Conservation (phyloP, 1,139 yeast species). For the Taiozyma sp. region DNA sequence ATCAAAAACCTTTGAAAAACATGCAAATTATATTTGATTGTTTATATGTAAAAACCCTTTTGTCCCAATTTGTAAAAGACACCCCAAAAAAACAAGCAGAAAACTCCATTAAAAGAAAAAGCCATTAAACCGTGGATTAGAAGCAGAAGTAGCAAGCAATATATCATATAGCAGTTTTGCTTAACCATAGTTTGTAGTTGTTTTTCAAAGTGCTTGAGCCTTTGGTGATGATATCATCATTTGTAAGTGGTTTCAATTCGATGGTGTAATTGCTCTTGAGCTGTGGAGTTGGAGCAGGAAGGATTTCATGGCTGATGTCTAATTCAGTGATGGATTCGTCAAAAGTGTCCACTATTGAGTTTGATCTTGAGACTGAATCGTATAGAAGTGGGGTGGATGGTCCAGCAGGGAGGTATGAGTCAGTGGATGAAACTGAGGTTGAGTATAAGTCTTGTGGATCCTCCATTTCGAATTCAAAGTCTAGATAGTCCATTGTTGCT, state of each 20-base stretch:
- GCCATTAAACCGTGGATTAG: background rate
- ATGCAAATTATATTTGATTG: background rate
- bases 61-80: background rate
- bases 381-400: slow-evolving; percentile 20
- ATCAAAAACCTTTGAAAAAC: background rate
- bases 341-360: slow-evolving; percentile 11
- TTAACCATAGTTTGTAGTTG: slow-evolving; percentile 23
- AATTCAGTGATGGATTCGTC: slow-evolving; percentile 20
- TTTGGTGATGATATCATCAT: slow-evolving; percentile 17
- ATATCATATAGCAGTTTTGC: background rate
- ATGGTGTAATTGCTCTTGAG: background rate
- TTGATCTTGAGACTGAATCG: slow-evolving; percentile 17
- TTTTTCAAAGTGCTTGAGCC: slow-evolving; percentile 19
- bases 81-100: background rate
- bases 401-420: slow-evolving; percentile 7
- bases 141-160: too few relatives aligned
- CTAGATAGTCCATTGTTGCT: slow-evolving; percentile 6
- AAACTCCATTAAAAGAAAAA: background rate
- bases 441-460: slow-evolving; percentile 2
- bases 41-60: background rate
- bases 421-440: slow-evolving; percentile 5
- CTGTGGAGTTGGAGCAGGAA: background rate
- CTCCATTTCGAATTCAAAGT: slow-evolving; percentile 9
- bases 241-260: slow-evolving; percentile 3
- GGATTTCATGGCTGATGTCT: slow-evolving; percentile 11